phyloP scores from a whole-genome alignment of 2,329 filamentous ascomycete species.

The Mycosphaerella arachidis region DNA sequence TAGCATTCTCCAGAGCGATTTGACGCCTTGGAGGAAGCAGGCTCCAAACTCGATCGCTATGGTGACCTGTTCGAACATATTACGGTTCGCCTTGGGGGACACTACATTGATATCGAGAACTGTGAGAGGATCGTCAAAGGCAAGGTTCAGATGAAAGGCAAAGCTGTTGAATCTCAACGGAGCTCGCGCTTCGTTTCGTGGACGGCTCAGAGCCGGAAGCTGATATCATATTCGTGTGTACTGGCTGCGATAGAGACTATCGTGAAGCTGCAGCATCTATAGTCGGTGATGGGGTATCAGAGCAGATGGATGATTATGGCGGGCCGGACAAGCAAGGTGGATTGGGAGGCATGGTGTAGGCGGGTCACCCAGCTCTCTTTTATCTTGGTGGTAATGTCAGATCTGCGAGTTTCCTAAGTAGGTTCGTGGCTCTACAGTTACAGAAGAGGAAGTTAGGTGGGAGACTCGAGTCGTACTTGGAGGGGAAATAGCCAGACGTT shows the following conservation, averaged over 20 bases:
- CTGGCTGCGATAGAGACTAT: conserved; percentile 45
- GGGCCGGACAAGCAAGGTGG: conserved; percentile 47
- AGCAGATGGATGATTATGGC: conserved; percentile 43
- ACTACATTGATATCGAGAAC: conserved; percentile 47
- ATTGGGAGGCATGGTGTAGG: conserved; percentile 40
- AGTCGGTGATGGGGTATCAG: conserved; percentile 40
- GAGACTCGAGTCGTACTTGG: neutral
- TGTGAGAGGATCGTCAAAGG: conserved; percentile 41
- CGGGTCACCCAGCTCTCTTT: conserved; percentile 39
- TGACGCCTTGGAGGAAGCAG: conserved; percentile 39
- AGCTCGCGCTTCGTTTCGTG: conserved; percentile 40
- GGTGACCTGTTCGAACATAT: conserved; percentile 37
- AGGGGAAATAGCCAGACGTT: neutral
- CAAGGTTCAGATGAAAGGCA: conserved; percentile 44
- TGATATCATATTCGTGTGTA: conserved; percentile 46
- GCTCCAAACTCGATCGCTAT: conserved; percentile 41
- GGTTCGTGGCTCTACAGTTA: conserved; percentile 46
- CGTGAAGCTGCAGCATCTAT: conserved; percentile 36
- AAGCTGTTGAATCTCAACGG: conserved; percentile 34
- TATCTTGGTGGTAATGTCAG: conserved; percentile 44
- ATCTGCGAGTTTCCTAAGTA: conserved; percentile 45
- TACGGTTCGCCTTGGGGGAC: conserved; percentile 42
- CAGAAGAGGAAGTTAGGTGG: conserved; percentile 23
- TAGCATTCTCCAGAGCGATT: conserved; percentile 36
- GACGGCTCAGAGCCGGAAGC: conserved; percentile 42